A percentile compares a stretch with the other conserved stretches of the same genome.
Conservation (phyloP, 805 yeast genomes). For the Ogataea pignaliae region DNA sequence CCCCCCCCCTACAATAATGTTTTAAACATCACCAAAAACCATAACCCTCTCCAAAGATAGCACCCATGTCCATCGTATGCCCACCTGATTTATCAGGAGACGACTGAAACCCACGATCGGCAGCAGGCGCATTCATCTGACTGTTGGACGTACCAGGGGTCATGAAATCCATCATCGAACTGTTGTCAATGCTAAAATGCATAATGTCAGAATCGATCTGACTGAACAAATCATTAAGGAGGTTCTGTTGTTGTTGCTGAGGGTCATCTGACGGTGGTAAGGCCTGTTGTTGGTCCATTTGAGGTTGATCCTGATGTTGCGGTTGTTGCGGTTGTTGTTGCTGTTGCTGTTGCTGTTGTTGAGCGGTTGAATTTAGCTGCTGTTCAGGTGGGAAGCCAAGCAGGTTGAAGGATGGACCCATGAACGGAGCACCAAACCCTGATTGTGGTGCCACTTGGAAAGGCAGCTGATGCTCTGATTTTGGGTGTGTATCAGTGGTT, state of each 20-base stretch:
- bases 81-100: background rate
- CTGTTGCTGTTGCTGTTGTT: background rate
- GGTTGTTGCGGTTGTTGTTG: background rate
- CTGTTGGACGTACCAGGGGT: background rate
- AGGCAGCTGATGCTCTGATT: background rate
- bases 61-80: slow-evolving; percentile 6
- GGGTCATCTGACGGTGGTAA: background rate
- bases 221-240: slow-evolving; percentile 25
- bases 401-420: background rate
- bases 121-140: background rate
- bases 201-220: slow-evolving; percentile 31
- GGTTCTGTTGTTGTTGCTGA: slow-evolving; percentile 20
- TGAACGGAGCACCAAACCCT: background rate
- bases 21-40: slow-evolving; percentile 26
- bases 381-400: background rate
- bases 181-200: slow-evolving; percentile 16
- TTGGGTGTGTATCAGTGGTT: no score
- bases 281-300: background rate
- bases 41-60: slow-evolving; percentile 23
- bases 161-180: slow-evolving; percentile 11
- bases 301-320: background rate
- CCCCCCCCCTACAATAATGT: no score
- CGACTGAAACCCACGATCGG: background rate
- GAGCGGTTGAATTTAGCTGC: background rate
- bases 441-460: background rate